Conservation (phyloP, 257 asterid genomes). For the Solanum pinnatisectum region DNA sequence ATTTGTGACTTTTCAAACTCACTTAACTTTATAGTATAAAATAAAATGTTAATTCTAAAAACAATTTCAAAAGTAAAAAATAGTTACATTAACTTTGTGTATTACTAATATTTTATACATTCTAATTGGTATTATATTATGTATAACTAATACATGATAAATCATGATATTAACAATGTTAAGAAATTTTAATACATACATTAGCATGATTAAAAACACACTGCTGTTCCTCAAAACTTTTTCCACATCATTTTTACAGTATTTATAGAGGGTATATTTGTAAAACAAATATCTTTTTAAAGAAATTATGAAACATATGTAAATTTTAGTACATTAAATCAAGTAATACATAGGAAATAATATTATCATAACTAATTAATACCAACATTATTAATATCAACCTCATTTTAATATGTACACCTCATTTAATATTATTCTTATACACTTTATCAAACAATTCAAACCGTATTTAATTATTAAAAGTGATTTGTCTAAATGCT, state of each 20-base stretch:
- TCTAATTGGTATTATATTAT: not conserved
- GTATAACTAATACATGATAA: too few species aligned
- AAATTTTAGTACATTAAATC: not conserved
- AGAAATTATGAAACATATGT: too few species aligned
- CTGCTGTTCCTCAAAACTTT: fast-evolving
- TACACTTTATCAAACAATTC: fast-evolving
- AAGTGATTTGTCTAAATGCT: not conserved
- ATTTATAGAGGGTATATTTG: too few species aligned
- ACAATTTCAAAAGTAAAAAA: not conserved
- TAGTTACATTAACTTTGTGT: not conserved
- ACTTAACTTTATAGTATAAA: not conserved
- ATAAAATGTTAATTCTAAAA: not conserved
- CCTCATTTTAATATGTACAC: not conserved
- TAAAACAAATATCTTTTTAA: too few species aligned
- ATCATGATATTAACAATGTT: too few species aligned
- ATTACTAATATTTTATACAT: not conserved
- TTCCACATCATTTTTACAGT: not conserved
- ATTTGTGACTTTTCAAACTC: not conserved
- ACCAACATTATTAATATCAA: not conserved
- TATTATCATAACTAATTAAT: fast-evolving
- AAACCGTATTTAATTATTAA: not conserved
- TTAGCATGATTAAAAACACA: not conserved
- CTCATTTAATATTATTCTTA: not conserved
- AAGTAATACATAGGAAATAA: not conserved
- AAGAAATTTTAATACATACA: too few species aligned